Base-by-base conservation (phyloP, 2,329 filamentous ascomycete genomes). In the Sarocladium strictum region DNA sequence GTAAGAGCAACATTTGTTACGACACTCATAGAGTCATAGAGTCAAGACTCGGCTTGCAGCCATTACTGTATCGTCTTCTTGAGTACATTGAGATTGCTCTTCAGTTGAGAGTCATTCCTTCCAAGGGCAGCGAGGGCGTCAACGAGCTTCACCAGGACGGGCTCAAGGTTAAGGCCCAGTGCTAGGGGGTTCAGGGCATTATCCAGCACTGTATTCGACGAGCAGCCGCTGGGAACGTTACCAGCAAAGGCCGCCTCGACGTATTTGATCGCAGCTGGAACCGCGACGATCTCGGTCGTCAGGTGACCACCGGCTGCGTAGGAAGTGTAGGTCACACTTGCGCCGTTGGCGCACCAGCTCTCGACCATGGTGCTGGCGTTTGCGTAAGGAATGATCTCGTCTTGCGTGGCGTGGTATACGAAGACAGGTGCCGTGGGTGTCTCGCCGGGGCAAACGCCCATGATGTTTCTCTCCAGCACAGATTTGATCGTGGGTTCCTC, bases 361-460 rank as follows among this genome's bases (percentile, higher is more conserved):
- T 52, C 24, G 9, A 19, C 27, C 14, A 40, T 17, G 11, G 37
- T 53, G 19, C 7, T 23, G 3, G 38, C 53, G 7, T 33, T 40
- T 6, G 3, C 24, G 27, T 55, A 57, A 11, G 53, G 47, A 14
- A 57, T 47, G 19, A 57, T 50, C 45, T 57, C 55, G 19, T 57
- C 53, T 12, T 15, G 14, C 6, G 26, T 40, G 7, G 53, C 55
- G 26, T 57, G 55, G 38, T 53, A 57, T 27, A 52, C 19, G 11
- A 57, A 37, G 21, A 57, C 27, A 19, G 55, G 55, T 19, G 23
- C 55, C 2, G 38, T 6, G 7, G 45, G 55, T 23, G 49, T 57
- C 47, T 45, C 21, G 15, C 12, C 29, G 27, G 27, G 37, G 41
- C 54, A 17, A n/a, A 47, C 35, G 14, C 53, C 55, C 1, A 57